Conservation (phyloP, 345 rosid genomes). For the Hirschfeldia incana region DNA sequence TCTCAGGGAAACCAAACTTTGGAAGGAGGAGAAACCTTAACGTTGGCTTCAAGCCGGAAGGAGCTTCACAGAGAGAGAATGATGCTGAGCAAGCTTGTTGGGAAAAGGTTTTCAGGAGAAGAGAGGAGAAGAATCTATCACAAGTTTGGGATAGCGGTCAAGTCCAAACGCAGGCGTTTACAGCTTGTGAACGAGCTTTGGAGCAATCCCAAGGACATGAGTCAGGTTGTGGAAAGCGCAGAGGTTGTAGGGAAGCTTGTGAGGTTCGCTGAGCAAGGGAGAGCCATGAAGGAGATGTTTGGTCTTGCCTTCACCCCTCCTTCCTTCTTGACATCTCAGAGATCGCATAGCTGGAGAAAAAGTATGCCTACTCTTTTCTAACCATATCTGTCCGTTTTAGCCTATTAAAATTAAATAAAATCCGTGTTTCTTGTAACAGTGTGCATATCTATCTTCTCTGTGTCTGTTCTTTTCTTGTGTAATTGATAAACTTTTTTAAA, state of each 20-base stretch:
- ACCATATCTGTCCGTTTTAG: not conserved
- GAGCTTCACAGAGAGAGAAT: constrained; percentile 70
- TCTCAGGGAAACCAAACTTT: constrained; percentile 56
- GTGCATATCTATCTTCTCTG: constrained; percentile 1
- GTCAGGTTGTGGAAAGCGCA: constrained; percentile 66
- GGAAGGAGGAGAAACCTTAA: constrained; percentile 55
- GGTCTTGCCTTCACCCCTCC: constrained; percentile 82
- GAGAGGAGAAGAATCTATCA: constrained; percentile 66
- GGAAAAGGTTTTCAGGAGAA: constrained; percentile 63
- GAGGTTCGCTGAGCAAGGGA: constrained; percentile 77
- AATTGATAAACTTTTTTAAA: not conserved
- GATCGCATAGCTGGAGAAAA: constrained; percentile 63
- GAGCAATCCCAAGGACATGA: constrained; percentile 62
- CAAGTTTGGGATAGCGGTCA: constrained; percentile 71
- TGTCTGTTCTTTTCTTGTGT: not conserved
- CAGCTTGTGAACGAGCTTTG: constrained; percentile 75
- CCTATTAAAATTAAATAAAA: not conserved
- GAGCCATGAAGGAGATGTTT: constrained; percentile 83
- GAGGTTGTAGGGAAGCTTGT: constrained; percentile 80
- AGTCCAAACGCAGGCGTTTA: constrained; percentile 75
- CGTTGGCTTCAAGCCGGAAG: constrained; percentile 67
- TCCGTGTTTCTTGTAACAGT: constrained; percentile 23
- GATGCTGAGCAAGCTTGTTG: constrained; percentile 82
- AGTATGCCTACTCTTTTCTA: constrained; percentile 49
- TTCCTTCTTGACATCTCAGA: constrained; percentile 43